Percentiles rank a stretch among this genome's conserved stretches.
phyloP scores from a whole-genome alignment of 116 monocot genomes.

The Dioscorea cayenensis region DNA sequence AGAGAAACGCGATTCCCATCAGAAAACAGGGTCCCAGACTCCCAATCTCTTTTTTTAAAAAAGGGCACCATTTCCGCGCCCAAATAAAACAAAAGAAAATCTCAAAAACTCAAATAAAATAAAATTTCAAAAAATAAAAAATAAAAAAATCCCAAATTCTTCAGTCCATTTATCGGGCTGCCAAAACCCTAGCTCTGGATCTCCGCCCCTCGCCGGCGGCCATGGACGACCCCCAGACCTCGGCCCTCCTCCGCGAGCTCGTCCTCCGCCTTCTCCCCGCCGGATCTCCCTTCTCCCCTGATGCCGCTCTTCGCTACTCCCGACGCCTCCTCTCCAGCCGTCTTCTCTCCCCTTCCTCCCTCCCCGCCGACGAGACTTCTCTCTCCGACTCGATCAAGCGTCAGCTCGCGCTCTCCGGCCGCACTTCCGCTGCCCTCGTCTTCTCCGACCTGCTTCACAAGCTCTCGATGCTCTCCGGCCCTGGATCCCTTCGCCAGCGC shows the following conservation, averaged over 20 bases:
- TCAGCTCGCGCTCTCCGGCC: slow-evolving; percentile 48
- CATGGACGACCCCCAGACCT: slow-evolving; percentile 9
- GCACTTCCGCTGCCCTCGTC: slow-evolving; percentile 64
- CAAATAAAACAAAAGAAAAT: not conserved
- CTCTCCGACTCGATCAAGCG: slow-evolving; percentile 84
- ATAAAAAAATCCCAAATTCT: not conserved
- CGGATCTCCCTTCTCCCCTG: slow-evolving; percentile 10
- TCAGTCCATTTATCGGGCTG: not conserved
- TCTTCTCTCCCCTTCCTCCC: slow-evolving; percentile 39
- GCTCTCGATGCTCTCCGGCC: slow-evolving; percentile 33
- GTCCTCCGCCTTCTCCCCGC: slow-evolving; percentile 64
- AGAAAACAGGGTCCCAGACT: not conserved
- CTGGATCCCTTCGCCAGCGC: slow-evolving; percentile 44
- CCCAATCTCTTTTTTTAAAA: not conserved
- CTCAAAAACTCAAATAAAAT: not conserved
- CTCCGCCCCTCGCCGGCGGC: slow-evolving; percentile 2
- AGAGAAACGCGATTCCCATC: not conserved
- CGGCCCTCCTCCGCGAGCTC: slow-evolving; percentile 35
- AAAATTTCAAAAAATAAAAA: not conserved
- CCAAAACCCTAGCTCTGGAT: not conserved
- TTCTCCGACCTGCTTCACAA: slow-evolving; percentile 73
- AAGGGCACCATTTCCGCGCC: slow-evolving; percentile 5
- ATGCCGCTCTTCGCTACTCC: slow-evolving; percentile 57
- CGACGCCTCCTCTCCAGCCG: slow-evolving; percentile 81
- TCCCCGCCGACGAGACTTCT: slow-evolving; percentile 51